Evolutionary conservation across 306 rosid genomes (phyloP).

Genomic region (Dicorynia guianensis): DNA sequence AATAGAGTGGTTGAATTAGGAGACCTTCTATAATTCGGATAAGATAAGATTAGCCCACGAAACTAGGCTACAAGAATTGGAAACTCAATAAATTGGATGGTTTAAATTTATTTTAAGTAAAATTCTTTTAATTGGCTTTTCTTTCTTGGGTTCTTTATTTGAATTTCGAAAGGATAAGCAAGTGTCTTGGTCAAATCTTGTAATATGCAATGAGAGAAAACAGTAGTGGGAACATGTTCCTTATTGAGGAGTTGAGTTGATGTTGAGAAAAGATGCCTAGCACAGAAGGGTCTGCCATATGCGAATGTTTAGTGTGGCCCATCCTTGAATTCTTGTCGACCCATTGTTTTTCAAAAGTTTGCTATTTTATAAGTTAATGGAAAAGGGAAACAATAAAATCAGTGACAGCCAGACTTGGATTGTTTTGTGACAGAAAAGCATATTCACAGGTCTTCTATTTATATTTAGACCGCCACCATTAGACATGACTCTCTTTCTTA

Average conservation of each 20-base stretch:
- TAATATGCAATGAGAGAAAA: constrained; percentile 31
- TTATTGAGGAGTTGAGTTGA: constrained; percentile 48
- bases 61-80: too few species aligned
- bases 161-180: constrained; percentile 18
- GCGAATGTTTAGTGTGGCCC: constrained; percentile 59
- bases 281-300: constrained; percentile 57
- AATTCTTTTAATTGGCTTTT: background rate
- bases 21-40: background rate
- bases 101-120: too few species aligned
- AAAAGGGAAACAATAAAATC: constrained; percentile 2
- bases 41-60: too few species aligned
- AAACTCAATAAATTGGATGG: too few species aligned
- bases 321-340: constrained; percentile 77
- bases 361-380: constrained; percentile 4
- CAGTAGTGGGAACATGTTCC: constrained; percentile 45
- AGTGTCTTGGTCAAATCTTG: constrained; percentile 46
- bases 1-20: background rate
- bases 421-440: constrained; percentile 27
- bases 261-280: constrained; percentile 53
- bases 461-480: constrained; percentile 15
- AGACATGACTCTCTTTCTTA: constrained; percentile 1
- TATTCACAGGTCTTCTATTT: constrained; percentile 22
- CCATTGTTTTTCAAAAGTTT: constrained; percentile 49
- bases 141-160: background rate
- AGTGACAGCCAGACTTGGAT: constrained; percentile 29